These are phyloP conservation scores for Hyphodiscus hymeniophilus DNA, from an alignment of 495 filamentous ascomycete species.

Conservation along the genomic window DNA sequence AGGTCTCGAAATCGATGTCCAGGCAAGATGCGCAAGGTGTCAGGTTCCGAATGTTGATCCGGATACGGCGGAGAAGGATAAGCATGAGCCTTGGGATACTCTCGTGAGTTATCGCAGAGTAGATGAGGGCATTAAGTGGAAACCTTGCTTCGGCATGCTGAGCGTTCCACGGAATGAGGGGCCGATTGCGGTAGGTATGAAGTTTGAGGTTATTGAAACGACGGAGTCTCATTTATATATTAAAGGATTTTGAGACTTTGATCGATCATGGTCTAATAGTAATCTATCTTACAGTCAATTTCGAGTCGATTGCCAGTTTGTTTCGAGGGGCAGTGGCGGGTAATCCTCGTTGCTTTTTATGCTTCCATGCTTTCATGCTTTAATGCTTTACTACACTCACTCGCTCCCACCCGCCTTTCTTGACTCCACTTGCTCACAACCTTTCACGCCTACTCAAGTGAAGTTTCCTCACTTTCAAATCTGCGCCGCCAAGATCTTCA, in stretches of 20 bases:
- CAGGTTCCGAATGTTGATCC: slow-evolving; percentile 5
- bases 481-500: no score
- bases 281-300: no score
- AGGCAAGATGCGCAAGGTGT: slow-evolving; percentile 1
- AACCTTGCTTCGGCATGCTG: slow-evolving; percentile 5
- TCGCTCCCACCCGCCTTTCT: no score
- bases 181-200: not conserved
- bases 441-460: no score
- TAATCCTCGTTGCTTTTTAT: no score
- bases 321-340: no score
- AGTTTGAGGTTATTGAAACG: slow-evolving; percentile 1
- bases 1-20: slow-evolving; percentile 1
- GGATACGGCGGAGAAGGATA: slow-evolving; percentile 3
- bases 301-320: no score
- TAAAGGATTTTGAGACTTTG: not conserved
- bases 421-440: no score
- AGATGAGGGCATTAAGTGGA: slow-evolving; percentile 5
- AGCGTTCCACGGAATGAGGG: not conserved
- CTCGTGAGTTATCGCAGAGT: not conserved
- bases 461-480: no score
- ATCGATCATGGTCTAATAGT: no score
- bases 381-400: no score
- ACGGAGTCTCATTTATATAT: slow-evolving; percentile 2
- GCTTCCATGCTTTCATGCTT: not conserved
- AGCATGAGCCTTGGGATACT: slow-evolving; percentile 4